Evolutionary conservation across 495 filamentous ascomycete species (phyloP).

Genomic region (Hypoxylon subgilvum): DNA sequence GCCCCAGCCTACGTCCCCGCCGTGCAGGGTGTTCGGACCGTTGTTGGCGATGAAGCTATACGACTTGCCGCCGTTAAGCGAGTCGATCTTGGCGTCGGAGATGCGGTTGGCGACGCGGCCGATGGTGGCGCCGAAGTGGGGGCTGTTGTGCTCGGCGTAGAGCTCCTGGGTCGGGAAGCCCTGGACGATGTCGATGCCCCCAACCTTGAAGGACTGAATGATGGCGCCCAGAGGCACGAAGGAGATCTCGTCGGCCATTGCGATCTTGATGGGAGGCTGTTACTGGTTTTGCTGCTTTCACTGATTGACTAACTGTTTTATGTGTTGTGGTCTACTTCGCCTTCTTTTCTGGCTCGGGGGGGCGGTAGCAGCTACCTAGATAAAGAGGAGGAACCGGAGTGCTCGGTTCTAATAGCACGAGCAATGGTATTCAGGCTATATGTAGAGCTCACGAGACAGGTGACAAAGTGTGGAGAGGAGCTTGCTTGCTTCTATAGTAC

Average conservation of each 20-base stretch:
- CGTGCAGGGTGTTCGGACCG: conserved; percentile 79
- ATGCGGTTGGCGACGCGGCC: conserved; percentile 91
- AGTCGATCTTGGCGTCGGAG: conserved; percentile 69
- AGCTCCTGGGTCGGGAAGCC: conserved; percentile 74
- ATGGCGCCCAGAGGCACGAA: conserved; percentile 88
- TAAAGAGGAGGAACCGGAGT: conserved; percentile 15
- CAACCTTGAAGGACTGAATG: conserved; percentile 81
- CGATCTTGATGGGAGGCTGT: background rate
- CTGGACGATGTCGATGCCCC: conserved; percentile 82
- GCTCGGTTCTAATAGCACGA: conserved; percentile 7
- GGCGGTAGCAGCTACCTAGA: conserved; percentile 23
- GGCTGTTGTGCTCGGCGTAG: conserved; percentile 74
- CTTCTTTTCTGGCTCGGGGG: too few relatives aligned
- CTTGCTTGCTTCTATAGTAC: background rate
- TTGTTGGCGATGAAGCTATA: conserved; percentile 78
- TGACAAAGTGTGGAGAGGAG: conserved; percentile 27
- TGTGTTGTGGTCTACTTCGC: too few relatives aligned
- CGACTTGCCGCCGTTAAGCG: conserved; percentile 70
- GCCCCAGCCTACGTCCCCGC: conserved; percentile 82
- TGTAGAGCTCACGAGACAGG: conserved; percentile 28
- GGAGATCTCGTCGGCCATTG: conserved; percentile 57
- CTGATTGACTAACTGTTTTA: background rate
- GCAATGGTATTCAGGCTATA: conserved; percentile 38
- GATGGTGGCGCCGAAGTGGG: conserved; percentile 91
- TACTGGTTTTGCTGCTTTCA: background rate